A percentile compares a stretch with the other conserved stretches of the same genome.
These are phyloP conservation scores for Entomortierella parvispora DNA, from an alignment of 192 early-diverging fungal genomes.

Conservation along the genomic window DNA sequence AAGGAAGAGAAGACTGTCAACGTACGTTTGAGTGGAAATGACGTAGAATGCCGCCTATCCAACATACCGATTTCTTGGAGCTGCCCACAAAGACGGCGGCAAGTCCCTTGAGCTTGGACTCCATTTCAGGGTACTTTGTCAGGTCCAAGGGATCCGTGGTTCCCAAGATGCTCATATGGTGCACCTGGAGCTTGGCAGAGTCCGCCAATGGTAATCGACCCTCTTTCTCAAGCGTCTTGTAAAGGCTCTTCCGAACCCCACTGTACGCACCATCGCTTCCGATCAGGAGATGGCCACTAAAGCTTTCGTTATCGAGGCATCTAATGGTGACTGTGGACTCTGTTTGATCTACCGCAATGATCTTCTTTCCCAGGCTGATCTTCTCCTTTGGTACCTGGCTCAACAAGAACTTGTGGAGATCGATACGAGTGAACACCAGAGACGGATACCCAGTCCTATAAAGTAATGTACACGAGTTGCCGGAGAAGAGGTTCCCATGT, in stretches of 20 bases:
- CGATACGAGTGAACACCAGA: neutral
- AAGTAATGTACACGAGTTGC: neutral
- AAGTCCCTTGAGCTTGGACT: too few relatives aligned
- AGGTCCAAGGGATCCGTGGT: too few relatives aligned
- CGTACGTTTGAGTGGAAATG: too few relatives aligned
- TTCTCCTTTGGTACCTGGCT: neutral
- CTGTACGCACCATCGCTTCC: slow-evolving; percentile 1
- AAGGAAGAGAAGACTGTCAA: too few relatives aligned
- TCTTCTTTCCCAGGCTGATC: slow-evolving; percentile 2
- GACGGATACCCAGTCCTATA: neutral
- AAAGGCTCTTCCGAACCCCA: neutral
- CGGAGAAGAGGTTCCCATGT: neutral
- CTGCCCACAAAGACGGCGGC: too few relatives aligned
- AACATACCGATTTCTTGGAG: too few relatives aligned
- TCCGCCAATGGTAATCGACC: too few relatives aligned
- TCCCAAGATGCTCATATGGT: too few relatives aligned
- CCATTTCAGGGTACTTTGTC: too few relatives aligned
- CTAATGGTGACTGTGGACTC: neutral
- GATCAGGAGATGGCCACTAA: neutral
- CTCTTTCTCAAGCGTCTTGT: too few relatives aligned
- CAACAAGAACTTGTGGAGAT: neutral
- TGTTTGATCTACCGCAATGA: neutral
- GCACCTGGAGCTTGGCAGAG: too few relatives aligned
- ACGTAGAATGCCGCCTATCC: too few relatives aligned
- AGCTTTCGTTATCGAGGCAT: neutral